Conservation (phyloP, 2,329 filamentous ascomycete genomes). For the Pyricularia grisea region DNA sequence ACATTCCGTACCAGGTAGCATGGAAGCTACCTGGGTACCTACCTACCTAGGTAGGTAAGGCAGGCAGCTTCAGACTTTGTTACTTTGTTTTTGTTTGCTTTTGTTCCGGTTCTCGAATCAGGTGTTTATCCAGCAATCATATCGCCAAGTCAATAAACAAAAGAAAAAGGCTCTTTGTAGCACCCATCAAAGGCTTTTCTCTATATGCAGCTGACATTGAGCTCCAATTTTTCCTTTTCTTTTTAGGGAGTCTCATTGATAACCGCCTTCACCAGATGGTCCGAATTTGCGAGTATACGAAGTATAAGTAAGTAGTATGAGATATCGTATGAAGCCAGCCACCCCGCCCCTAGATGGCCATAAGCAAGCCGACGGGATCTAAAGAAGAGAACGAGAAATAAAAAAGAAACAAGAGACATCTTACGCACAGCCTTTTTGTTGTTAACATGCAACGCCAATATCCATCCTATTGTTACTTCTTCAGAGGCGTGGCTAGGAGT, state of each 20-base stretch:
- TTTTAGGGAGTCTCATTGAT: background rate
- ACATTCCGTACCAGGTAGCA: too few relatives aligned
- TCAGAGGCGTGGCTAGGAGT: background rate
- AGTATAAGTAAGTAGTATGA: background rate
- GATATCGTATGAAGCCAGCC: background rate
- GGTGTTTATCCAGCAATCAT: too few relatives aligned
- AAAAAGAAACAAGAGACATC: too few relatives aligned
- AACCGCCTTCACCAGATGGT: background rate
- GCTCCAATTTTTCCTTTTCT: background rate
- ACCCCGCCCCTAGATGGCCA: background rate
- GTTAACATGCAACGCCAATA: background rate
- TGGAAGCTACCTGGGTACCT: too few relatives aligned
- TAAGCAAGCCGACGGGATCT: background rate
- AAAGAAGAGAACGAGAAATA: background rate
- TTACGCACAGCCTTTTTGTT: background rate
- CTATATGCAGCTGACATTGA: background rate
- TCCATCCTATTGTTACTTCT: background rate
- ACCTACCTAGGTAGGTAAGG: too few relatives aligned
- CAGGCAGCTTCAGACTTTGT: background rate
- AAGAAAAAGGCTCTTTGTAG: background rate
- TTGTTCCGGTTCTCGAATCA: too few relatives aligned
- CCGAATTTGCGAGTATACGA: background rate
- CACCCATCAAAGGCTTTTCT: background rate
- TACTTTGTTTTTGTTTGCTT: background rate
- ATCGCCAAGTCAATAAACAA: too few relatives aligned